phyloP scores from a whole-genome alignment of 805 yeast species.

The Teunomyces stri region DNA sequence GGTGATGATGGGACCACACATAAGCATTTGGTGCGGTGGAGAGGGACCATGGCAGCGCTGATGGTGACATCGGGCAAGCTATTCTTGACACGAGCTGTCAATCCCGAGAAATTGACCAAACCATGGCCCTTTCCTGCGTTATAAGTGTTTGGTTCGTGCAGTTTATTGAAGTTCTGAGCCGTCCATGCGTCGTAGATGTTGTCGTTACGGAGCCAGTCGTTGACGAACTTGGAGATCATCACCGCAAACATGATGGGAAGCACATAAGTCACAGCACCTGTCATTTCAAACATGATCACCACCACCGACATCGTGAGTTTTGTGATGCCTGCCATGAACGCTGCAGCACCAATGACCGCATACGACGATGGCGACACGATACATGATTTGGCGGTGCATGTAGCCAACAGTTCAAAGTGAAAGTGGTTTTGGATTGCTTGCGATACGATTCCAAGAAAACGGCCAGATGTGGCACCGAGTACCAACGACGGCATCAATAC shows the following conservation, averaged over 20 bases:
- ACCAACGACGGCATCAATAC: slow-evolving; percentile 61
- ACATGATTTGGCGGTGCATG: slow-evolving; percentile 43
- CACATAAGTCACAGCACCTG: slow-evolving; percentile 83
- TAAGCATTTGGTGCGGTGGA: slow-evolving; percentile 25
- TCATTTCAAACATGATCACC: slow-evolving; percentile 89
- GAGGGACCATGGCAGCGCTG: slow-evolving; percentile 30
- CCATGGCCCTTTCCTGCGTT: slow-evolving; percentile 42
- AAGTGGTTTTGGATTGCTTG: slow-evolving; percentile 46
- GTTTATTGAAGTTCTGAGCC: slow-evolving; percentile 23
- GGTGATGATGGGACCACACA: slow-evolving; percentile 21
- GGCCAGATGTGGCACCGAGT: slow-evolving; percentile 59
- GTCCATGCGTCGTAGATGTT: slow-evolving; percentile 62
- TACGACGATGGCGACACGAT: slow-evolving; percentile 85
- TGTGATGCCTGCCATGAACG: slow-evolving; percentile 78
- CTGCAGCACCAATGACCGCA: slow-evolving; percentile 85
- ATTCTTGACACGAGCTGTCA: slow-evolving; percentile 25
- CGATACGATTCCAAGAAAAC: slow-evolving; percentile 53
- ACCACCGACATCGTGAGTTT: slow-evolving; percentile 79
- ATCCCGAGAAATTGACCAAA: slow-evolving; percentile 28
- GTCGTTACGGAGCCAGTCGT: slow-evolving; percentile 55
- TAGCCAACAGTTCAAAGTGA: slow-evolving; percentile 31
- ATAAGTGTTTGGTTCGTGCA: no score
- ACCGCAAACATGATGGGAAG: slow-evolving; percentile 85
- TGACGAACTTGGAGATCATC: slow-evolving; percentile 68
- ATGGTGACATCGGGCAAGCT: slow-evolving; percentile 33